Evolutionary conservation across 106 monocot species (phyloP).

Genomic region (Dactylorhiza incarnata): DNA sequence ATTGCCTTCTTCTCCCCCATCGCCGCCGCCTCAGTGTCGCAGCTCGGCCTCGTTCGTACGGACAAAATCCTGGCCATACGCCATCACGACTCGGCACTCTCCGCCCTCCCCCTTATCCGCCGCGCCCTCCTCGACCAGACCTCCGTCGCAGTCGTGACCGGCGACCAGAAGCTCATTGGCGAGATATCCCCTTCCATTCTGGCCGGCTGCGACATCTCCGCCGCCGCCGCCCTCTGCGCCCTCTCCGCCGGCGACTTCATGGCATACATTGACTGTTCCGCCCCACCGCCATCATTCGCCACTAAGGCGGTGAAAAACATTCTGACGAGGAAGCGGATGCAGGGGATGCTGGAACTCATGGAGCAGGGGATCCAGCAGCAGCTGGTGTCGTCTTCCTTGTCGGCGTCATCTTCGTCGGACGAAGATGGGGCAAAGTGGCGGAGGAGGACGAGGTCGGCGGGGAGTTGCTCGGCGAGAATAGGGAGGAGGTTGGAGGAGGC

Average conservation of each 20-base stretch:
- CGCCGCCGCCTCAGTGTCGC: conserved; percentile 24
- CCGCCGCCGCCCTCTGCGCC: conserved; percentile 50
- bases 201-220: conserved; percentile 25
- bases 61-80: conserved; percentile 19
- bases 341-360: conserved; percentile 60
- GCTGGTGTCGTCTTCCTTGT: conserved; percentile 15
- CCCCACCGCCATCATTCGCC: conserved; percentile 13
- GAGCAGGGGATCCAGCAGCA: conserved; percentile 17
- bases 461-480: conserved; percentile 40
- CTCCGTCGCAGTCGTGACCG: conserved; percentile 40
- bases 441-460: conserved; percentile 14
- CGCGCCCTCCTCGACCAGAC: conserved; percentile 27
- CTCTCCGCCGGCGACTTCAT: conserved; percentile 70
- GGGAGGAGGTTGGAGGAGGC: conserved; percentile 45
- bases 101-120: conserved; percentile 39
- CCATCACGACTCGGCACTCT: conserved; percentile 20
- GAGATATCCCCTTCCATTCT: conserved; percentile 48
- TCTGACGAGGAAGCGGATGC: conserved; percentile 30
- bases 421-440: conserved; percentile 5
- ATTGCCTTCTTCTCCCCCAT: conserved; percentile 31
- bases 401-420: conserved; percentile 35
- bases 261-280: conserved; percentile 50
- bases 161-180: conserved; percentile 29
- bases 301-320: conserved; percentile 25
- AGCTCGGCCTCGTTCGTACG: conserved; percentile 30